A percentile compares a stretch with the other conserved stretches of the same genome.
Evolutionary conservation across 345 rosid genomes (phyloP).

Genomic region (Xanthoceras sorbifolium): DNA sequence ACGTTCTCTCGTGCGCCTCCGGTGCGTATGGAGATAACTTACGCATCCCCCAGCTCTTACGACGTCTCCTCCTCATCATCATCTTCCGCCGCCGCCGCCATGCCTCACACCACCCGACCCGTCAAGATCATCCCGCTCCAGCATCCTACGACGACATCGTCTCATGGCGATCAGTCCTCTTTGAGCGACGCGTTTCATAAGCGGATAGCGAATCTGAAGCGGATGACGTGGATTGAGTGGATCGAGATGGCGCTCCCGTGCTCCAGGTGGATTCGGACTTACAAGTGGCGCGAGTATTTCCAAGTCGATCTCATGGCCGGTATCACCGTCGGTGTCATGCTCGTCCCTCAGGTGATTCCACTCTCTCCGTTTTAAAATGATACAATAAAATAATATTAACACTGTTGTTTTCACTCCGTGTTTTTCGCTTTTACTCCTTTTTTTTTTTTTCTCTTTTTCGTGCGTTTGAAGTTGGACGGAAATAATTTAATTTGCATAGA

Average conservation of each 20-base stretch:
- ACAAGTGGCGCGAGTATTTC: slow-evolving; percentile 74
- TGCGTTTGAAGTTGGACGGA: not conserved
- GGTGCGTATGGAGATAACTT: slow-evolving; percentile 57
- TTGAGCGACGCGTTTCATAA: slow-evolving; percentile 39
- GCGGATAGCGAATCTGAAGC: slow-evolving; percentile 47
- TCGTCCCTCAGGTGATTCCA: slow-evolving; percentile 90
- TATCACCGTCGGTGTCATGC: slow-evolving; percentile 90
- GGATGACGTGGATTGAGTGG: slow-evolving; percentile 64
- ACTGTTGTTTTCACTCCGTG: too few relatives aligned
- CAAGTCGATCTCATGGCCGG: slow-evolving; percentile 96
- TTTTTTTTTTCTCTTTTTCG: slow-evolving; percentile 5
- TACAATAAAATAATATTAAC: too few relatives aligned
- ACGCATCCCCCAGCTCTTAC: slow-evolving; percentile 55
- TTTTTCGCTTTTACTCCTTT: too few relatives aligned
- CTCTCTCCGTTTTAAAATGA: too few relatives aligned
- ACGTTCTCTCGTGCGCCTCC: not conserved
- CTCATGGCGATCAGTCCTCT: slow-evolving; percentile 26
- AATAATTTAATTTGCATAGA: too few relatives aligned
- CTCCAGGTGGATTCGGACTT: slow-evolving; percentile 81
- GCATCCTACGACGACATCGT: slow-evolving; percentile 58
- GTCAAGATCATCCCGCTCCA: slow-evolving; percentile 76
- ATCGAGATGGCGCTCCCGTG: slow-evolving; percentile 69
- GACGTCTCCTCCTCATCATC: slow-evolving; percentile 30
- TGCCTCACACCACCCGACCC: slow-evolving; percentile 52
- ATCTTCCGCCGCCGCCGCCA: slow-evolving; percentile 26